Percentiles rank a stretch among this genome's conserved stretches.
Conservation (phyloP, 2,329 filamentous ascomycete genomes). For the Lasiodiplodia citricola region DNA sequence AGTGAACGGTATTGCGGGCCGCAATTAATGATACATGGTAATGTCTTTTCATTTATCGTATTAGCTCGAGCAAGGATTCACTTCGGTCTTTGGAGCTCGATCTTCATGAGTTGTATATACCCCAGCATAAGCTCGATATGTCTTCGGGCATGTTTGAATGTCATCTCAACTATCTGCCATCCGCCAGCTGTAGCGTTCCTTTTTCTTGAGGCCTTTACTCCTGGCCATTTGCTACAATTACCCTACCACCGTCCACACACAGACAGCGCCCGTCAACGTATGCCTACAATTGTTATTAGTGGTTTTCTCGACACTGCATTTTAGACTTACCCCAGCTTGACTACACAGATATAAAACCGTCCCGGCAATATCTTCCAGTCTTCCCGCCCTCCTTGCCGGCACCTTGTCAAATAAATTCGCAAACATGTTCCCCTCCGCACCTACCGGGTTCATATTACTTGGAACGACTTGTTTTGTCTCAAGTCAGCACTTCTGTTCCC, state of each 20-base stretch:
- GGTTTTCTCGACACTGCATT: slow-evolving; percentile 21
- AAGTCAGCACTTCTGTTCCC: neutral
- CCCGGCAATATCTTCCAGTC: slow-evolving; percentile 50
- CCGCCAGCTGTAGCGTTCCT: neutral
- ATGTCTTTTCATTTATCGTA: neutral
- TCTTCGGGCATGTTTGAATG: neutral
- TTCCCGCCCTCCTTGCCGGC: slow-evolving; percentile 40
- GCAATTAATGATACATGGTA: slow-evolving; percentile 4
- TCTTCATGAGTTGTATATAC: slow-evolving; percentile 6
- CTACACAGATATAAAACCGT: slow-evolving; percentile 47
- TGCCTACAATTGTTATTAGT: slow-evolving; percentile 46
- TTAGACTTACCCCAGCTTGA: slow-evolving; percentile 9
- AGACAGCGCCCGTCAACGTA: slow-evolving; percentile 49
- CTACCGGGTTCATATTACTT: slow-evolving; percentile 53
- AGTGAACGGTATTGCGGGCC: slow-evolving; percentile 33
- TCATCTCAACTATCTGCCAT: no score
- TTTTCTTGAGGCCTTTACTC: neutral
- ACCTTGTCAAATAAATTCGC: slow-evolving; percentile 47
- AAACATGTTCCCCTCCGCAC: slow-evolving; percentile 49
- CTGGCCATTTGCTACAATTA: slow-evolving; percentile 47
- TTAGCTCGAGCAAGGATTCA: neutral
- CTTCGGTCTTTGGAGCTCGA: neutral
- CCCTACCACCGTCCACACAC: slow-evolving; percentile 49
- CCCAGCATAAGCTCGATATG: neutral
- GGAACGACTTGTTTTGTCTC: slow-evolving; percentile 44